Base-by-base conservation (phyloP, 2,329 filamentous ascomycete species). In the Dryadomyces quercivorus region DNA sequence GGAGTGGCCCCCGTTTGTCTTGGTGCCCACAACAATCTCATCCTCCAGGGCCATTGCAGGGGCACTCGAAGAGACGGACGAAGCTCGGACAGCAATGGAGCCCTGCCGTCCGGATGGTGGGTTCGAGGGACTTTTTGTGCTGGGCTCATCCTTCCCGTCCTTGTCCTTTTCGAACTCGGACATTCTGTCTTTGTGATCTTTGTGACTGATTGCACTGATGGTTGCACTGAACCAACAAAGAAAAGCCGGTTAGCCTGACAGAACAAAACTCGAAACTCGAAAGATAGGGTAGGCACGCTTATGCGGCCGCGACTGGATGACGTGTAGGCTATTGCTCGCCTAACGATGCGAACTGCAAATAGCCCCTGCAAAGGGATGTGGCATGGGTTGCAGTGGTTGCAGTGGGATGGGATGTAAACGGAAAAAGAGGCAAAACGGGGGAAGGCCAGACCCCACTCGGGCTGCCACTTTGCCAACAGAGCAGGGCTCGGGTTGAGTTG, bases 21-120 rank as follows among this genome's bases (percentile, higher is more conserved):
- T 70, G 12, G 69, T 71, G 16, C 71, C 71, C 7, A 79, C 76
- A 8, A 80, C 68, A 50, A 79, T 80, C 61, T 79, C 75, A 60
- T 80, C 76, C 54, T 75, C 71, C 2, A 74, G 58, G 31, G 67
- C 64, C 50, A 71, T 70, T 65, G 59, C 69, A 64, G 44, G 57
- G 18, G 69, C 64, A 46, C 68, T 70, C 8, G 26, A 70, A 65
- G 2, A 58, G 34, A 56, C 49, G 1, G 60, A 60, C 1, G 64
- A 65, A 21, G 72, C 70, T 9, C 43, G 22, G 8, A 44, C 48
- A 16, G 51, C 16, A 43, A 48, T 36, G 7, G 40, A 50, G 22
- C n/a, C 21, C 26, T 22, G 53, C n/a, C 47, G n/a, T 22, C 62
- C 65, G 18, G 72, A 69, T 40, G 66, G 70, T 36, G 66, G 70